Conservation (phyloP, 768 basidiomycete genomes). For the Trametes gibbosa region DNA sequence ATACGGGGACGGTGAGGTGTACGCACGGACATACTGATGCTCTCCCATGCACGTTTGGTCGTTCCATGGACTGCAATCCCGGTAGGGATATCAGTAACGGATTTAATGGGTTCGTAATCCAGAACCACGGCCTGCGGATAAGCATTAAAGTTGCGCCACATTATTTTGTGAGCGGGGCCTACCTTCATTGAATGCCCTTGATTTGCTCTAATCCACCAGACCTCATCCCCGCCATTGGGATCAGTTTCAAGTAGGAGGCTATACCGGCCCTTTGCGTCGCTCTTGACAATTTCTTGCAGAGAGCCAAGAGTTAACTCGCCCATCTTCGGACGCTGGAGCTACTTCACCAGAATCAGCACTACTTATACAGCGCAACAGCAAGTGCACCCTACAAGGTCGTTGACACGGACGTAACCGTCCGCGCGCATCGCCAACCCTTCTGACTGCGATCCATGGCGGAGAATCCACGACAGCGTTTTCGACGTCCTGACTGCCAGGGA, state of each 20-base stretch:
- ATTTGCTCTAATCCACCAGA: constrained; percentile 90
- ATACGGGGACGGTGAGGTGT: neutral
- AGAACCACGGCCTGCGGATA: constrained; percentile 58
- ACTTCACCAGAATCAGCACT: constrained; percentile 18
- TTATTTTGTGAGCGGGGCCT: constrained; percentile 5
- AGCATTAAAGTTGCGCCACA: neutral
- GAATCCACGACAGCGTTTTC: constrained; percentile 86
- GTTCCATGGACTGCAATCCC: constrained; percentile 84
- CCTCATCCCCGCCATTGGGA: constrained; percentile 30
- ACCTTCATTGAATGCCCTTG: constrained; percentile 89
- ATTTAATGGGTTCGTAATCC: constrained; percentile 57
- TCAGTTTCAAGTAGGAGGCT: constrained; percentile 53
- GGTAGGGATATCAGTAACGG: constrained; percentile 61
- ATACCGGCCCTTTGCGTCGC: constrained; percentile 67
- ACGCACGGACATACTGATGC: constrained; percentile 50
- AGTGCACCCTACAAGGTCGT: constrained; percentile 71
- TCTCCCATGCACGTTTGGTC: constrained; percentile 61
- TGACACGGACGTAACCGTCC: constrained; percentile 84
- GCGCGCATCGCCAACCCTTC: constrained; percentile 72
- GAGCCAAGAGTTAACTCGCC: constrained; percentile 51
- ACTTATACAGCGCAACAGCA: neutral
- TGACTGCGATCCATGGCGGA: constrained; percentile 84
- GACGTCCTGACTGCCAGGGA: constrained; percentile 68
- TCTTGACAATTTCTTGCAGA: constrained; percentile 62
- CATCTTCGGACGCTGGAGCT: constrained; percentile 74